Evolutionary conservation across 192 early-diverging fungal genomes (phyloP).

Genomic region (Coemansia sp.): DNA sequence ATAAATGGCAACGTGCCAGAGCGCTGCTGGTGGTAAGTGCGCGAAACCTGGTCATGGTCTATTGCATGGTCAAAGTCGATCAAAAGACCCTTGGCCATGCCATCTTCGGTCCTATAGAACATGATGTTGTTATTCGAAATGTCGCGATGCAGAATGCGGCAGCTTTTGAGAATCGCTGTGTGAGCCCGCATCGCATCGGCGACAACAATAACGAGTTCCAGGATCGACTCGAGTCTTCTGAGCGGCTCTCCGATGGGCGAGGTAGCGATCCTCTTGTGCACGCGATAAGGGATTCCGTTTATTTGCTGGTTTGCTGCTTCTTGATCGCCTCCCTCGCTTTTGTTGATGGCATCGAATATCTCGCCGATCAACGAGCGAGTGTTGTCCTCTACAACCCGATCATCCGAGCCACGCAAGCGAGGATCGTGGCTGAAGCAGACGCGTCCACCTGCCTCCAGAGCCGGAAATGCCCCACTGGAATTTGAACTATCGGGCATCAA

Average conservation of each 20-base stretch:
- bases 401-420: not conserved
- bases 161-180: constrained; percentile 7
- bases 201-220: constrained; percentile 23
- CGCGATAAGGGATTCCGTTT: not conserved
- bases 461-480: not conserved
- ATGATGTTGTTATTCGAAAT: constrained; percentile 25
- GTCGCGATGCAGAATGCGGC: constrained; percentile 21
- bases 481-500: not conserved
- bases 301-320: not conserved
- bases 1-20: constrained; percentile 20
- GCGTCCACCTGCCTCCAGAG: not conserved
- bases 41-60: not conserved
- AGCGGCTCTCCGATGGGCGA: not conserved
- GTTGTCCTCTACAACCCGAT: not conserved
- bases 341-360: not conserved
- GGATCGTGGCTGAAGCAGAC: not conserved
- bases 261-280: not conserved
- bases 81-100: constrained; percentile 4
- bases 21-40: not conserved
- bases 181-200: constrained; percentile 27
- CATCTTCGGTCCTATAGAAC: not conserved
- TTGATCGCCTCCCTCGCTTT: not conserved
- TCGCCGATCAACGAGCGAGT: not conserved
- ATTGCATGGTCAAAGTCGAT: constrained; percentile 27
- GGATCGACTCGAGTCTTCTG: not conserved